Evolutionary conservation across 116 monocot genomes (phyloP).

Genomic region (Papilionanthe hybrid): DNA sequence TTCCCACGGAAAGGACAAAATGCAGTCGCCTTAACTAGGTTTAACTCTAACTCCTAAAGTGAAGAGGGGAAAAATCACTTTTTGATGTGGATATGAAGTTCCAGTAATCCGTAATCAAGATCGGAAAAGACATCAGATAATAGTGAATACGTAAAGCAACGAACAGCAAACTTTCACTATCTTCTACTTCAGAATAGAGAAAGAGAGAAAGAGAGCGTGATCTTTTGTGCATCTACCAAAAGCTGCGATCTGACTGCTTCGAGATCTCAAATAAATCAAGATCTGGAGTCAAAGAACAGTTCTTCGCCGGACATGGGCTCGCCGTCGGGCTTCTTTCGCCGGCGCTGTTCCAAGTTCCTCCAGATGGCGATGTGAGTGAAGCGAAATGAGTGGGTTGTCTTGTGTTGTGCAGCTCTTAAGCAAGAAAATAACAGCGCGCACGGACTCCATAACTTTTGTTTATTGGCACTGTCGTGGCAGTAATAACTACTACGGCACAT

Average conservation of each 20-base stretch:
- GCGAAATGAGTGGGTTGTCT: not conserved
- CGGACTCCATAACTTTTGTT: not conserved
- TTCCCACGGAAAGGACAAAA: not conserved
- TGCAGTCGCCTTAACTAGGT: not conserved
- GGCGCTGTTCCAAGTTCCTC: not conserved
- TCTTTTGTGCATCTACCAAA: conserved; percentile 6
- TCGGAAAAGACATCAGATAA: not conserved
- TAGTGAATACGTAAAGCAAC: not conserved
- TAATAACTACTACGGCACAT: not conserved
- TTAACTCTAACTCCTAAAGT: not conserved
- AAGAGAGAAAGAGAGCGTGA: not conserved
- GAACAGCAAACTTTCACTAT: too few species aligned
- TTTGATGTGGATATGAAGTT: not conserved
- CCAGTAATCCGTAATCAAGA: not conserved
- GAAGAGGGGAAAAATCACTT: not conserved
- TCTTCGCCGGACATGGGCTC: not conserved
- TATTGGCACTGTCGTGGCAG: too few species aligned
- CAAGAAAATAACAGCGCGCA: conserved; percentile 1
- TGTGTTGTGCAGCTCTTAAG: not conserved
- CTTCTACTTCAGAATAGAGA: not conserved
- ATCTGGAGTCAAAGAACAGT: not conserved
- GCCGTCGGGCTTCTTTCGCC: not conserved
- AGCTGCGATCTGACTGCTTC: conserved; percentile 1
- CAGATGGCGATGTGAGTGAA: not conserved
- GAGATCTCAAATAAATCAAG: not conserved